Evolutionary conservation across 2,329 filamentous ascomycete genomes (phyloP), one percentile per base, ranked within the genome.

Genomic region (Fusarium protoensiforme): DNA sequence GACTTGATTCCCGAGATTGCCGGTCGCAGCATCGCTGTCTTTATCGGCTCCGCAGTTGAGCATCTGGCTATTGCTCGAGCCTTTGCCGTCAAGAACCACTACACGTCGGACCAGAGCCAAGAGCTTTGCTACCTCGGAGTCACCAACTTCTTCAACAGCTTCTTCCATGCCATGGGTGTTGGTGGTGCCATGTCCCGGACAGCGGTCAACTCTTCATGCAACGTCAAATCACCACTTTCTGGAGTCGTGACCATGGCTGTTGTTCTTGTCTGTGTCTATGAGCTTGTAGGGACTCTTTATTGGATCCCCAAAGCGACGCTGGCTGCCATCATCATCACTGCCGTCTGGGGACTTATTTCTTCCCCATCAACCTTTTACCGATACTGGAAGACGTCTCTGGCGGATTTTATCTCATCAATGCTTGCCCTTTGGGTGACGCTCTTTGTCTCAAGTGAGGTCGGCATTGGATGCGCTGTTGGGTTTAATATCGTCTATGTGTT

Each of bases 221-320:
- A 88, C 36, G 91, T 92, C 75, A 87, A 87, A 69, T 90, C 88
- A 7, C 91, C 91, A 0, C 81, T 91, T 0, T 90, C 88, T 46
- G 90, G 90, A 6, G 73, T 90, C 24, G 83, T 92, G 62, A 91
- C 91, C 0, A 87, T 89, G 3, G 89, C 85, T 6, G 88, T 91
- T 56, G 89, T 92, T 20, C 81, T 92, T 9, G 79, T 92, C 2
- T 89, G 87, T 22, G 87, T 92, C 29, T 92, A 90, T 76, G 86
- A 90, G 67, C 86, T 92, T 39, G 88, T 87, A 0, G 87, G 87
- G 0, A 87, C 88, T 0, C 84, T 93, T 0, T 92, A 90, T 80
- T 93, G 90, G 89, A 90, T 92, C n/a, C 91, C 91, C 1, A 91
- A 91, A 73, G 86, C 90, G 0, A 91, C 89, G 0, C 84, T 92